Conservation (phyloP, 2,329 filamentous ascomycete genomes). For the Aspergillus fischeri region DNA sequence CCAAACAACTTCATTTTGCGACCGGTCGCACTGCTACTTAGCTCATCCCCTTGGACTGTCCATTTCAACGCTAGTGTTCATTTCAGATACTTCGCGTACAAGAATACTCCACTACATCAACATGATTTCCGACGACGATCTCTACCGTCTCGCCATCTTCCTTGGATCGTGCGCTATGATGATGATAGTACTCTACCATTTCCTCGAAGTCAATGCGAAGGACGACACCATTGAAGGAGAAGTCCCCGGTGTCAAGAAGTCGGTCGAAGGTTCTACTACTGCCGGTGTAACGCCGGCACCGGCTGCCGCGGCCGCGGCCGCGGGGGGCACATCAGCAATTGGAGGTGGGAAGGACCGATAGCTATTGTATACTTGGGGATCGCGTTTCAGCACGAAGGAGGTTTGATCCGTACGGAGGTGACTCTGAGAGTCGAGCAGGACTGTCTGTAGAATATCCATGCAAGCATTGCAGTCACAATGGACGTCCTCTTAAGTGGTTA, state of each 20-base stretch:
- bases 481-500: not conserved
- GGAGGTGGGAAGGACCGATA: conserved; percentile 15
- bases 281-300: conserved; percentile 4
- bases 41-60: not conserved
- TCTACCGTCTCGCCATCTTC: conserved; percentile 89
- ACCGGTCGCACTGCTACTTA: not conserved
- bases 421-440: no score
- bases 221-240: conserved; percentile 38
- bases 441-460: no score
- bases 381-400: not conserved
- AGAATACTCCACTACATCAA: conserved; percentile 31
- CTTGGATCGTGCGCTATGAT: conserved; percentile 87
- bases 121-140: conserved; percentile 92
- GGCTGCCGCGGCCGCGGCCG: conserved; percentile 10
- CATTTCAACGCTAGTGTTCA: not conserved
- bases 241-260: conserved; percentile 10
- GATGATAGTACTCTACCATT: conserved; percentile 91
- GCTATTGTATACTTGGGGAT: not conserved
- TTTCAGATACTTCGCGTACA: not conserved
- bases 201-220: conserved; percentile 87
- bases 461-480: not conserved
- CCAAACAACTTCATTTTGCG: conserved; percentile 1
- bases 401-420: not conserved
- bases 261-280: conserved; percentile 2
- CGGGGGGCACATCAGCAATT: conserved; percentile 12